These are phyloP conservation scores for Diaporthe longicolla DNA, from an alignment of 2,329 filamentous ascomycete species.

Conservation along the genomic window DNA sequence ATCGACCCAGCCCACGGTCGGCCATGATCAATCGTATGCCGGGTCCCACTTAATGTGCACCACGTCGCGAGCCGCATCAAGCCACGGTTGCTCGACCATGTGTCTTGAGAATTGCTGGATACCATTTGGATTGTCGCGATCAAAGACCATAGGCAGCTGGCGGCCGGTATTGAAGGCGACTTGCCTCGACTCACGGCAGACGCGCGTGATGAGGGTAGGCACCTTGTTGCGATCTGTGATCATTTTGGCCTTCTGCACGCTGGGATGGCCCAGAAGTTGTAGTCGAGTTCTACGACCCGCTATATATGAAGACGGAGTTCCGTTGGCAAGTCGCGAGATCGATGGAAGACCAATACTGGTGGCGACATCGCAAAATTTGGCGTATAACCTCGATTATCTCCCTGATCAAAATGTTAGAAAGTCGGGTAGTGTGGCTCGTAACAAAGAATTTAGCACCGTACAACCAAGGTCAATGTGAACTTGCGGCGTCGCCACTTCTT, in stretches of 20 bases:
- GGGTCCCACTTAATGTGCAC: too few species aligned
- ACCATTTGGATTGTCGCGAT: too few species aligned
- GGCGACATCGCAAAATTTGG: not conserved
- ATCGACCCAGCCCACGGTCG: too few species aligned
- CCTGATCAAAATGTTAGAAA: not conserved
- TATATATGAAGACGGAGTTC: not conserved
- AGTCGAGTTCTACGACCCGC: not conserved
- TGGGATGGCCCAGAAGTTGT: not conserved
- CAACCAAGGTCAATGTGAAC: not conserved
- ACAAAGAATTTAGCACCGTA: not conserved
- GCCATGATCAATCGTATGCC: too few species aligned
- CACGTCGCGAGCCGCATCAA: too few species aligned
- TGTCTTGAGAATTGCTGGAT: too few species aligned
- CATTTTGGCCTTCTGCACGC: not conserved
- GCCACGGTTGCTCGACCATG: too few species aligned
- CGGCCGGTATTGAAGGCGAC: not conserved
- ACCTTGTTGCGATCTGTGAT: not conserved
- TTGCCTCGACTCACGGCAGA: not conserved
- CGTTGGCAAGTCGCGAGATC: not conserved
- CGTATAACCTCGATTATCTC: not conserved
- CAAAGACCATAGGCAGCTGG: too few species aligned
- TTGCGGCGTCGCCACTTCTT: constrained; percentile 1
- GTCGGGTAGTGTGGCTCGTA: not conserved
- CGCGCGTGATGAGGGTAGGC: not conserved
- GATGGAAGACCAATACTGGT: not conserved